These are phyloP conservation scores for Logfia minima DNA, from an alignment of 129 eudicot species.

Conservation along the genomic window DNA sequence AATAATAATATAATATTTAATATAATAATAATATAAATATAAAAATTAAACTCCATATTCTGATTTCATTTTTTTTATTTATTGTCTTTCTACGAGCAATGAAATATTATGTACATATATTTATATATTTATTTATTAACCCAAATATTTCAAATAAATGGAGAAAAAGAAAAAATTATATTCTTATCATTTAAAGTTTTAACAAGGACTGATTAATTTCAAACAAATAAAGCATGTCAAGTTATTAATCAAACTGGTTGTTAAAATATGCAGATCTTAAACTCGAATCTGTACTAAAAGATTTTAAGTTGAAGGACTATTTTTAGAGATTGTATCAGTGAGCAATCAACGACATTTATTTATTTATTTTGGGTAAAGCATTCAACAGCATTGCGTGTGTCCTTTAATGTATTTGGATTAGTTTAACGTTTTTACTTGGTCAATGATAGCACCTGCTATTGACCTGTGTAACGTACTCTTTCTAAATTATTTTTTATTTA, in stretches of 20 bases:
- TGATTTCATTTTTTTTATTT: background rate
- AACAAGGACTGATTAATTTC: too few relatives aligned
- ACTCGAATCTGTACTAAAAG: background rate
- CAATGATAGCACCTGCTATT: constrained; percentile 35
- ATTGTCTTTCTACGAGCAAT: too few relatives aligned
- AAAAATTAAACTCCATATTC: background rate
- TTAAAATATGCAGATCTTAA: constrained; percentile 3
- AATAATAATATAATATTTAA: too few relatives aligned
- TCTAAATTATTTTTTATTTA: background rate
- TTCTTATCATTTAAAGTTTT: too few relatives aligned
- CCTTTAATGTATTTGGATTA: constrained; percentile 9
- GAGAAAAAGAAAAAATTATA: too few relatives aligned
- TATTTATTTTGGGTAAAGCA: background rate
- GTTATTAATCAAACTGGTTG: too few relatives aligned
- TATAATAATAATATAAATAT: background rate
- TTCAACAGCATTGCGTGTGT: constrained; percentile 10
- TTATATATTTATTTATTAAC: too few relatives aligned
- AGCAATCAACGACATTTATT: constrained; percentile 5
- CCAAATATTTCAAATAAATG: too few relatives aligned
- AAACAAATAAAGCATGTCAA: too few relatives aligned
- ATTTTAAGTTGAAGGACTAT: constrained; percentile 11
- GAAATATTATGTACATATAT: too few relatives aligned
- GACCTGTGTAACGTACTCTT: constrained; percentile 18
- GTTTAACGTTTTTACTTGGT: constrained; percentile 23
- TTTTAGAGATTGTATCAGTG: constrained; percentile 7